Percentiles rank a stretch among this genome's conserved stretches.
These are phyloP conservation scores for Coemansia reversa DNA, from an alignment of 192 early-diverging fungal genomes.

Conservation along the genomic window DNA sequence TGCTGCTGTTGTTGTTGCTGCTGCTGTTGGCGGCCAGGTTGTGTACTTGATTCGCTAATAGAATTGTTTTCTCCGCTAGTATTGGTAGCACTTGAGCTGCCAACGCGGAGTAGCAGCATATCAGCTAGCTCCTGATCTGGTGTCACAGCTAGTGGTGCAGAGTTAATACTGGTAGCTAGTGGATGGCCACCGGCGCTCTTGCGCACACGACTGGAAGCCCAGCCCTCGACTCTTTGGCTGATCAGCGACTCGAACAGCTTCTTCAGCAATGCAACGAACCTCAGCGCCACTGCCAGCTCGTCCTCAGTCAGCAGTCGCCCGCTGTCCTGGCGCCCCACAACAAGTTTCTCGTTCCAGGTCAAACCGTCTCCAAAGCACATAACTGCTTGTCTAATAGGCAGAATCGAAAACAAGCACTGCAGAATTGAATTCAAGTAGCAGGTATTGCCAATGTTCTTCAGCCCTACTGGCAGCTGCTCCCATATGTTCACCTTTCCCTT, in stretches of 20 bases:
- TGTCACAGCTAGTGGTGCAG: constrained; percentile 44
- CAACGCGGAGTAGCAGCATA: constrained; percentile 58
- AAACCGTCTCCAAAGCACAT: constrained; percentile 41
- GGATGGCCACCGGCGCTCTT: constrained; percentile 40
- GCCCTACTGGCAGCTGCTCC: constrained; percentile 63
- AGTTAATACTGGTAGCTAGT: constrained; percentile 18
- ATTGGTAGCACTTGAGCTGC: constrained; percentile 10
- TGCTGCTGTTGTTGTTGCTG: constrained; percentile 58
- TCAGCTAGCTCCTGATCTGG: constrained; percentile 60
- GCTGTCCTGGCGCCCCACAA: constrained; percentile 38
- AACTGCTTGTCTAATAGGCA: constrained; percentile 62
- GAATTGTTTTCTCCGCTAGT: neutral
- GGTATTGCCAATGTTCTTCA: constrained; percentile 82
- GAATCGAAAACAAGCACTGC: constrained; percentile 70
- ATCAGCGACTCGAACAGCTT: constrained; percentile 56
- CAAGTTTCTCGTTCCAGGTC: constrained; percentile 49
- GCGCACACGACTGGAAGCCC: constrained; percentile 28
- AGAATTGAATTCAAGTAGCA: constrained; percentile 88
- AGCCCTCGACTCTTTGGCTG: constrained; percentile 22
- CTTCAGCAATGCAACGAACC: constrained; percentile 56
- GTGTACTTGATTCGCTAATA: no score
- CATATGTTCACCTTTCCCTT: constrained; percentile 27
- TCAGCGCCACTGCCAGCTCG: constrained; percentile 29
- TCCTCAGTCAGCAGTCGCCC: constrained; percentile 13
- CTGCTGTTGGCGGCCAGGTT: constrained; percentile 2